Conservation (phyloP, 2,329 filamentous ascomycete species). For the Nemania serpens region DNA sequence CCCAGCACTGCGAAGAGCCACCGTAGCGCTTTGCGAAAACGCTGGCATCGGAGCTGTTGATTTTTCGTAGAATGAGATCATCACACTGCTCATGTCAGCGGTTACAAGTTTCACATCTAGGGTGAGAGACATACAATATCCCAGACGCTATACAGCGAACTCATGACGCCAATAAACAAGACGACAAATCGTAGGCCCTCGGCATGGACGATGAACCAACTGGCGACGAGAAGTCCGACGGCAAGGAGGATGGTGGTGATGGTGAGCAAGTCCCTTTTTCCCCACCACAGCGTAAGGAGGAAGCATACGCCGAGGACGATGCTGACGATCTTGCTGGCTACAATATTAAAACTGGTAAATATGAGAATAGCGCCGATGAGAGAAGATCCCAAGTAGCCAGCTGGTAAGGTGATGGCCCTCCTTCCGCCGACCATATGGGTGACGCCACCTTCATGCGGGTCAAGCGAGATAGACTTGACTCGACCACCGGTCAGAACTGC, state of each 20-base stretch:
- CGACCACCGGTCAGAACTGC: constrained; percentile 73
- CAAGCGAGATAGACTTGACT: constrained; percentile 75
- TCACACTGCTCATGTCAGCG: constrained; percentile 59
- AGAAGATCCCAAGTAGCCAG: constrained; percentile 77
- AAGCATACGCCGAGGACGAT: constrained; percentile 75
- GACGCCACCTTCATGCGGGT: constrained; percentile 77
- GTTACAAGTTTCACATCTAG: not conserved
- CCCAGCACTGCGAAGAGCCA: constrained; percentile 81
- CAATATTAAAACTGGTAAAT: constrained; percentile 81
- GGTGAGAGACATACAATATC: constrained; percentile 63
- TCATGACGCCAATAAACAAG: constrained; percentile 84
- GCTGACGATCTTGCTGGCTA: constrained; percentile 78
- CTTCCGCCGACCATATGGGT: constrained; percentile 78
- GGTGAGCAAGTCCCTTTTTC: constrained; percentile 76
- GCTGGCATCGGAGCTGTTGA: constrained; percentile 78
- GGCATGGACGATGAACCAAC: constrained; percentile 80
- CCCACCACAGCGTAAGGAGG: constrained; percentile 82
- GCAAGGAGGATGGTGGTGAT: constrained; percentile 71
- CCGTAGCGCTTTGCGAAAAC: constrained; percentile 80
- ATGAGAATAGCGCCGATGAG: constrained; percentile 78
- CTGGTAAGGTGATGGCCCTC: constrained; percentile 72
- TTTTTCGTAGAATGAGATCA: constrained; percentile 78
- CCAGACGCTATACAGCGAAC: constrained; percentile 79
- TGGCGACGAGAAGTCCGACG: constrained; percentile 71
- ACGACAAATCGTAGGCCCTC: constrained; percentile 75